Percentiles rank a stretch among this genome's conserved stretches.
Evolutionary conservation across 805 yeast species (phyloP).

Genomic region (Monosporozyma solicola): DNA sequence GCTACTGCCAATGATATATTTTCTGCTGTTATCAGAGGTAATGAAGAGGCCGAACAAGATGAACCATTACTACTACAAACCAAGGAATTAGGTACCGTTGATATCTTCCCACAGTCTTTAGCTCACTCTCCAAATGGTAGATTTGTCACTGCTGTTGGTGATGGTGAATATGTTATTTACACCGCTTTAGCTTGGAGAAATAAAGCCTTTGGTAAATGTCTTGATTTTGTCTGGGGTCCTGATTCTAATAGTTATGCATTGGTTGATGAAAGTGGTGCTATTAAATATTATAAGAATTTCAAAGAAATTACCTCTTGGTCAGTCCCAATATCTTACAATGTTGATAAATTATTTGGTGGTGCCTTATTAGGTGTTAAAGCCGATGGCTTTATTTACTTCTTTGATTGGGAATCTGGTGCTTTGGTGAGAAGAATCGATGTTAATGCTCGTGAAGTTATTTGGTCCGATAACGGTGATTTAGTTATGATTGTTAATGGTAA

Average conservation of each 20-base stretch:
- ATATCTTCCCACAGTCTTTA: slow-evolving; percentile 80
- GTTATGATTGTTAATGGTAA: slow-evolving; percentile 66
- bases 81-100: slow-evolving; percentile 91
- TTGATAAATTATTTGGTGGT: slow-evolving; percentile 82
- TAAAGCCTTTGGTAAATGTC: slow-evolving; percentile 81
- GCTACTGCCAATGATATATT: slow-evolving; percentile 61
- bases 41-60: slow-evolving; percentile 66
- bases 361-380: slow-evolving; percentile 78
- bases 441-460: slow-evolving; percentile 67
- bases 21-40: slow-evolving; percentile 69
- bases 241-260: slow-evolving; percentile 84
- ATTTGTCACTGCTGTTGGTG: slow-evolving; percentile 94
- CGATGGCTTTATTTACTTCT: slow-evolving; percentile 77
- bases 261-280: slow-evolving; percentile 55
- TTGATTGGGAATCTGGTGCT: slow-evolving; percentile 86
- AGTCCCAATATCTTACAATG: slow-evolving; percentile 58
- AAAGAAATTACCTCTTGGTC: slow-evolving; percentile 60
- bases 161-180: slow-evolving; percentile 92
- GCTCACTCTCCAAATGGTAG: slow-evolving; percentile 95
- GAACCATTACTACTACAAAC: slow-evolving; percentile 67
- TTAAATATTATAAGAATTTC: slow-evolving; percentile 74
- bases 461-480: slow-evolving; percentile 92
- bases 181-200: slow-evolving; percentile 98
- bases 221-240: slow-evolving; percentile 91
- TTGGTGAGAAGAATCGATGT: slow-evolving; percentile 86